phyloP scores from a whole-genome alignment of 140 eudicot species.

The Bidens hawaiensis region DNA sequence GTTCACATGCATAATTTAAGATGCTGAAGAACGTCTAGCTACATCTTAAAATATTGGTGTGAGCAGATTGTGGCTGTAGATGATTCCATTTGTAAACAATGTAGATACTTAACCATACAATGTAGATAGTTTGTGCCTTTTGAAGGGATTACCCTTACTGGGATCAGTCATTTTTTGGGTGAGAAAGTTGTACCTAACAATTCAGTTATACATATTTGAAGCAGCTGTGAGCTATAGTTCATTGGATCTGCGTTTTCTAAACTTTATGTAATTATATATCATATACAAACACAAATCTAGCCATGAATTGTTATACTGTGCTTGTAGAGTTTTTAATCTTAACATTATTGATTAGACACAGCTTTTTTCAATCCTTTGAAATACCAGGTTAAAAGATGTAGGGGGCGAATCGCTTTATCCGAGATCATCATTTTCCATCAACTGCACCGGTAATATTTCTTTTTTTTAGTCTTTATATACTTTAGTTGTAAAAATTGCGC shows the following conservation, averaged over 20 bases:
- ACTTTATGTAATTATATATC: not conserved
- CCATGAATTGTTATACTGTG: not conserved
- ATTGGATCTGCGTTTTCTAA: not conserved
- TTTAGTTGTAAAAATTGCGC: not conserved
- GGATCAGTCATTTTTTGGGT: not conserved
- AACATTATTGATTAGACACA: not conserved
- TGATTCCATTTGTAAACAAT: too few species aligned
- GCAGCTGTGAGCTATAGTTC: not conserved
- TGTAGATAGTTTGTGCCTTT: not conserved
- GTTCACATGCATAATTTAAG: not conserved
- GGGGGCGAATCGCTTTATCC: slow-evolving; percentile 59
- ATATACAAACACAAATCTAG: not conserved
- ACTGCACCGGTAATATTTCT: slow-evolving; percentile 56
- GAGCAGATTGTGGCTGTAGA: not conserved
- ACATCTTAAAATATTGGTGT: not conserved
- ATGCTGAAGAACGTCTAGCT: slow-evolving; percentile 8
- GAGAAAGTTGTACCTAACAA: not conserved
- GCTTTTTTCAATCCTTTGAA: slow-evolving; percentile 3
- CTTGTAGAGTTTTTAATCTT: not conserved
- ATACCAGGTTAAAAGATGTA: slow-evolving; percentile 59
- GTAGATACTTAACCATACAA: not conserved
- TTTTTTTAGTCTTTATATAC: not conserved
- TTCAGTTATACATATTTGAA: not conserved
- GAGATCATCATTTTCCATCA: slow-evolving; percentile 59
- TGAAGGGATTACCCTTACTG: not conserved